Evolutionary conservation across 768 basidiomycete genomes (phyloP), one percentile per base, ranked within the genome.

Genomic region (Boletus huronensis): DNA sequence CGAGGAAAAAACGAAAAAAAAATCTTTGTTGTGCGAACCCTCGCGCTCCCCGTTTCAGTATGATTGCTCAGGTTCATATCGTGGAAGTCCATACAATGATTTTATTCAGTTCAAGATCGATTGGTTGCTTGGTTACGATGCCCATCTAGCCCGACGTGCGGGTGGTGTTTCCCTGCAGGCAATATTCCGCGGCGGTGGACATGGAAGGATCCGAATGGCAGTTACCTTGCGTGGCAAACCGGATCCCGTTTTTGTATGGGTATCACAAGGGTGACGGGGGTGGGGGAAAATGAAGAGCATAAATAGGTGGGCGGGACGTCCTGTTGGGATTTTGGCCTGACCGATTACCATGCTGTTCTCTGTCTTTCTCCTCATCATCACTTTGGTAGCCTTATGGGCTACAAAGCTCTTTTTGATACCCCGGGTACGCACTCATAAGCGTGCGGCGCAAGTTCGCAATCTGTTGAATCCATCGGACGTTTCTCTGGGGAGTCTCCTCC

Each of bases 381-480:
- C n/a, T 7, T 13, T 47, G 0, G 3, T 47, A 3, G 19, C 16
- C 0, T 14, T 55, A 9, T 53, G 54, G 50, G 51, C 34, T 6
- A 13, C n/a, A 16, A 59, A 49, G 42, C 11, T 35, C 23, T 0
- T 57, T 3, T 17, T 54, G 0, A 3, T 41, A 9, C 59, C 58
- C 7, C 59, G 44, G 0, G 34, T 35, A 5, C 61, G 59, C 41
- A 59, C 47, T 0, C 46, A 71, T 38, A 58, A 34, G 21, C 42
- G 21, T 23, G 53, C 56, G 0, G 13, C 21, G 0, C 34, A 63
- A 0, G 54, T 69, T 2, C 57, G 52, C 0, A 6, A 0, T 0
- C 51, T 73, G 0, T 28, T 72, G 0, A 62, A 54, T 8, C 69
- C 69, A 3, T 50, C 57, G 0, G 5, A 48, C 6, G 16, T 39